Base-by-base conservation (phyloP, 1,139 yeast species). In the Debaryomyces sp. region DNA sequence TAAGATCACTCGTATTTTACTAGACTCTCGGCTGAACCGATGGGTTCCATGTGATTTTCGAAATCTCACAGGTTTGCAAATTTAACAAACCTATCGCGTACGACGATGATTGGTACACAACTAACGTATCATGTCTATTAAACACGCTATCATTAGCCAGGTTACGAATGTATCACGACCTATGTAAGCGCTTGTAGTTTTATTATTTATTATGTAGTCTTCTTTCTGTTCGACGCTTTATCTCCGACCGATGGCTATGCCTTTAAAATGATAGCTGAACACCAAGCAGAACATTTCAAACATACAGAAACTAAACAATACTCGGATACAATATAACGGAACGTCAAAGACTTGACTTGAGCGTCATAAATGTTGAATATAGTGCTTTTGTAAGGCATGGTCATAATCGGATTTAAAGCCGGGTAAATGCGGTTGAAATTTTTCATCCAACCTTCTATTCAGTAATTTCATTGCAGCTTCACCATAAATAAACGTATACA, bases 351-450 rank as follows among this genome's bases (percentile, higher is more conserved):
- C 6, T 6, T 6, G 39, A 5, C n/a, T 32, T 9, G 6, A 9
- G 4, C 12, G 35, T 8, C 35, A 32, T 13, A 10, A 17, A 12
- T 27, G 13, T 27, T 12, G 9, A n/a, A 4, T 4, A 12, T 27
- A 12, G 13, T 27, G 30, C 2, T 3, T 27, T 12, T 27, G 13
- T 12, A 27, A 27, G 6, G 6, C 12, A 12, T 5, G 3, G 6
- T 12, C 5, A 27, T 12, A 27, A 7, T 27, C 12, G 12, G 30
- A n/a, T 27, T 5, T 12, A 27, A 27, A 27, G 22, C 36, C 41
- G 43, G 46, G 43, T 44, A 44, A 44, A 44, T 33, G 23, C 13
- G 13, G 18, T 29, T n/a, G 29, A 38, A 44, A 44, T 36, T 44
- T 36, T 35, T 38, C 34, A 39, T 39, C 22, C 42, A 27, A 37